Percentiles rank a stretch among this genome's conserved stretches.
phyloP scores from a whole-genome alignment of 345 rosid species.

The Syzygium aqueum region DNA sequence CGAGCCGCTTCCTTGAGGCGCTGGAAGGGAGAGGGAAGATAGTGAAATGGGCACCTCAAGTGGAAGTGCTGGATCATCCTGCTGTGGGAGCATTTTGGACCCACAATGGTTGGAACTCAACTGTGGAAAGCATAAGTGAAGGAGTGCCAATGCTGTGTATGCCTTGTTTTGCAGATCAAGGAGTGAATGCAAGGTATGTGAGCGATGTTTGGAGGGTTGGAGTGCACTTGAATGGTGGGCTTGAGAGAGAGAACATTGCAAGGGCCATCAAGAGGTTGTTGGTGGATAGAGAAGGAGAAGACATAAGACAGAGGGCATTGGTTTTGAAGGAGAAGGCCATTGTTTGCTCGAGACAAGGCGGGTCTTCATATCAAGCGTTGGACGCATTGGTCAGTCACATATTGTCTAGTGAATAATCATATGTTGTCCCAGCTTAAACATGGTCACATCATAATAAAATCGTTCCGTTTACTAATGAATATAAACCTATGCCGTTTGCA shows the following conservation, averaged over 20 bases:
- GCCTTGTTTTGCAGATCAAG: slow-evolving; percentile 57
- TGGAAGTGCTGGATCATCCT: slow-evolving; percentile 41
- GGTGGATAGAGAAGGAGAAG: slow-evolving; percentile 27
- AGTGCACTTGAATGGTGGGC: slow-evolving; percentile 18
- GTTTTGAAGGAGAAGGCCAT: slow-evolving; percentile 24
- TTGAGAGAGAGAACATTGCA: slow-evolving; percentile 30
- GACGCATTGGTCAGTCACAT: slow-evolving; percentile 22
- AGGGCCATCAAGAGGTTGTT: slow-evolving; percentile 20
- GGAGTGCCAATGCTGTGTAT: slow-evolving; percentile 71
- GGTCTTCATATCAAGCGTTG: slow-evolving; percentile 26
- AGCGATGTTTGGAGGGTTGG: slow-evolving; percentile 54
- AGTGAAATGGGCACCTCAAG: slow-evolving; percentile 68
- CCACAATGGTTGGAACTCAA: slow-evolving; percentile 69
- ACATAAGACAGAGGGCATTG: slow-evolving; percentile 20
- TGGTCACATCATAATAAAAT: no score
- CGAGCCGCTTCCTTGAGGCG: slow-evolving; percentile 6
- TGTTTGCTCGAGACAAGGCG: slow-evolving; percentile 19
- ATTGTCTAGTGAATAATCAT: background rate
- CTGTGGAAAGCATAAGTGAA: slow-evolving; percentile 50
- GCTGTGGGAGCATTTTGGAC: slow-evolving; percentile 60
- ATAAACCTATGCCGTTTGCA: no score
- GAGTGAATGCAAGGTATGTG: slow-evolving; percentile 35
- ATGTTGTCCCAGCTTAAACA: no score
- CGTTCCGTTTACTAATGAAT: no score
- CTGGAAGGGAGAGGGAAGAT: slow-evolving; percentile 24